These are phyloP conservation scores for Exidia glandulosa DNA, from an alignment of 768 basidiomycete genomes.

Conservation along the genomic window DNA sequence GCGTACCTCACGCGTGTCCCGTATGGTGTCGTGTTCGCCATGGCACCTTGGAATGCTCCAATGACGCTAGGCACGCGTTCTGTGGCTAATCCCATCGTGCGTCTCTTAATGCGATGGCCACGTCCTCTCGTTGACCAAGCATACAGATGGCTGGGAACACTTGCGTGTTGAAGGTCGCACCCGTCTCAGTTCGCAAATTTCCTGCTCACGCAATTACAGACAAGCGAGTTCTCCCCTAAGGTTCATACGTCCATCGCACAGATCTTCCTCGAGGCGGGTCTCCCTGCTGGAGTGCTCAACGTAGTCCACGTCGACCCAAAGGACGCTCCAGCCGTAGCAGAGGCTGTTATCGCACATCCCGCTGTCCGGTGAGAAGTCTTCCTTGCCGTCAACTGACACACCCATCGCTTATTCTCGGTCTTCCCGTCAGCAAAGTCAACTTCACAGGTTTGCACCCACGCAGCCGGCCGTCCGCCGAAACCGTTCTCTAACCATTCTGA, in stretches of 20 bases:
- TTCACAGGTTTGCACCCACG: conserved; percentile 16
- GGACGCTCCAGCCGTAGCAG: conserved; percentile 13
- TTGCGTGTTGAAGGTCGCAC: conserved; percentile 18
- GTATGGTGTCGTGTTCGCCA: conserved; percentile 11
- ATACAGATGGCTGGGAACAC: conserved; percentile 25
- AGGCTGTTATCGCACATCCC: conserved; percentile 14
- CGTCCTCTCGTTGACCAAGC: background rate
- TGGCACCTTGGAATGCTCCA: conserved; percentile 9
- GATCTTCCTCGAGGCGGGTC: conserved; percentile 24
- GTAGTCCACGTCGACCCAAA: conserved; percentile 18
- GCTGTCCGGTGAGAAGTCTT: conserved; percentile 10
- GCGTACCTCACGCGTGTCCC: conserved; percentile 9
- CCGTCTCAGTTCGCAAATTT: too few species aligned
- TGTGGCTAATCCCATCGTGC: conserved; percentile 19
- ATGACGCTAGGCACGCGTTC: conserved; percentile 16
- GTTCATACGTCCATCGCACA: conserved; percentile 20
- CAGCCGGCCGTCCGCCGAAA: background rate
- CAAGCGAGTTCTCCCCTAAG: conserved; percentile 21
- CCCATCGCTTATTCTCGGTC: conserved; percentile 5
- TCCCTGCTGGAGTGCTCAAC: conserved; percentile 26
- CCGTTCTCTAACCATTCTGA: too few species aligned
- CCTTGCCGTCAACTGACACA: background rate
- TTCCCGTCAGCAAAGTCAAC: conserved; percentile 13
- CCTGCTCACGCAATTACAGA: too few species aligned
- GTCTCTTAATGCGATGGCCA: background rate